Evolutionary conservation across 75 land plant genomes (phyloP).

Genomic region (Larix kaempferi): DNA sequence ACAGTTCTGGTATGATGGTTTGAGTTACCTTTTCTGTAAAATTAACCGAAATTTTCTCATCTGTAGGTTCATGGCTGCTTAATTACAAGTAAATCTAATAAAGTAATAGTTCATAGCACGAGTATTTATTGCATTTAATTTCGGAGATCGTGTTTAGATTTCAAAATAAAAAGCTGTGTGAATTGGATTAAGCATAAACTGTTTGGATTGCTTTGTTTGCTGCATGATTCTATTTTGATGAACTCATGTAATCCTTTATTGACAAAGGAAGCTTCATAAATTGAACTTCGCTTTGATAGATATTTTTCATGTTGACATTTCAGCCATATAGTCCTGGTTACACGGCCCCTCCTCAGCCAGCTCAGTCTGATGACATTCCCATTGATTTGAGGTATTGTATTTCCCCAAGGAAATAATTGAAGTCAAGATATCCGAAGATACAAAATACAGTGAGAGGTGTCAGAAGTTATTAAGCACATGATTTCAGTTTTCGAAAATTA

Average conservation of each 20-base stretch:
- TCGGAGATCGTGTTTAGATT: neutral
- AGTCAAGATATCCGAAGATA: neutral
- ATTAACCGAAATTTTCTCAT: neutral
- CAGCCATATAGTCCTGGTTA: conserved; percentile 31
- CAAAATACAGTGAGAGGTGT: neutral
- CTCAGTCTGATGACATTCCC: conserved; percentile 22
- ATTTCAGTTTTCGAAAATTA: neutral
- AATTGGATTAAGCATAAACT: neutral
- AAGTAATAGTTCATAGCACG: neutral
- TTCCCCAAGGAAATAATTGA: neutral
- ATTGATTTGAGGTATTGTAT: conserved; percentile 30
- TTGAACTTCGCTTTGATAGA: conserved; percentile 4
- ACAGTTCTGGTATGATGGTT: neutral
- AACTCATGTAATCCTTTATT: neutral
- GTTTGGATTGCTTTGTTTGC: neutral
- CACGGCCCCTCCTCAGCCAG: conserved; percentile 24
- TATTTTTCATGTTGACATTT: conserved; percentile 9
- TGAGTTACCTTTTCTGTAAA: neutral
- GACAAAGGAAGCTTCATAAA: neutral
- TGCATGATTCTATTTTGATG: neutral
- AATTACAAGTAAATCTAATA: neutral
- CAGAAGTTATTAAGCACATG: neutral
- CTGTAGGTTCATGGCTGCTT: neutral
- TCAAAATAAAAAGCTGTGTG: neutral
- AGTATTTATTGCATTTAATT: neutral